phyloP scores from a whole-genome alignment of 345 rosid genomes.

The Garcia nutans region DNA sequence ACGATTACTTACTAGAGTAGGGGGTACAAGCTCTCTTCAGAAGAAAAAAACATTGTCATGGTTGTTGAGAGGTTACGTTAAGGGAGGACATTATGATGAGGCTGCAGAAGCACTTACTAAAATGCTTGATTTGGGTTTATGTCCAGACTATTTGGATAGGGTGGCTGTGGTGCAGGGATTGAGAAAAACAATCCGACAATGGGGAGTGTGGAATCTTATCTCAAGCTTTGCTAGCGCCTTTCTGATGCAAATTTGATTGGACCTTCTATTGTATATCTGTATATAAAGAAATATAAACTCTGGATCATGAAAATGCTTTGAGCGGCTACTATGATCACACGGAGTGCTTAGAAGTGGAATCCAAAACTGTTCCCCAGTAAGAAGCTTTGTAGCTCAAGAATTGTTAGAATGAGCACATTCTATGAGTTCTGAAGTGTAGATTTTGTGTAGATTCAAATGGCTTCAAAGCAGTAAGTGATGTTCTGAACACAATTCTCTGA shows the following conservation, averaged over 20 bases:
- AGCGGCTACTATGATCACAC: constrained; percentile 9
- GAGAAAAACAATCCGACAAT: constrained; percentile 63
- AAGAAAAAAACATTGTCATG: constrained; percentile 73
- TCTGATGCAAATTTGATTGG: constrained; percentile 63
- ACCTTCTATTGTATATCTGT: constrained; percentile 77
- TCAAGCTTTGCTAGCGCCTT: constrained; percentile 65
- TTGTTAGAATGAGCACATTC: background rate
- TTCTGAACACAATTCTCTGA: background rate
- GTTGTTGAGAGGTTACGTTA: constrained; percentile 81
- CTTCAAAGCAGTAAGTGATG: background rate
- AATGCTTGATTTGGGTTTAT: constrained; percentile 76
- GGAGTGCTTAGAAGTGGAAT: background rate
- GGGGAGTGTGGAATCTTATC: constrained; percentile 57
- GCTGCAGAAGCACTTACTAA: constrained; percentile 63
- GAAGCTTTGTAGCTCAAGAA: background rate
- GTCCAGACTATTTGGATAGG: constrained; percentile 81
- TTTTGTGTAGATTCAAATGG: constrained; percentile 24
- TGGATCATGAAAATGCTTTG: constrained; percentile 80
- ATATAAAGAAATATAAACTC: constrained; percentile 64
- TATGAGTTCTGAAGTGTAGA: constrained; percentile 6
- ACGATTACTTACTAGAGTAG: constrained; percentile 55
- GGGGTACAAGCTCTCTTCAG: constrained; percentile 43
- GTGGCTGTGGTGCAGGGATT: constrained; percentile 86
- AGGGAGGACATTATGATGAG: constrained; percentile 78
- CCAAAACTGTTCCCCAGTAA: background rate